Conservation (phyloP, 2,329 filamentous ascomycete genomes). For the Incumbomyces delicatus region DNA sequence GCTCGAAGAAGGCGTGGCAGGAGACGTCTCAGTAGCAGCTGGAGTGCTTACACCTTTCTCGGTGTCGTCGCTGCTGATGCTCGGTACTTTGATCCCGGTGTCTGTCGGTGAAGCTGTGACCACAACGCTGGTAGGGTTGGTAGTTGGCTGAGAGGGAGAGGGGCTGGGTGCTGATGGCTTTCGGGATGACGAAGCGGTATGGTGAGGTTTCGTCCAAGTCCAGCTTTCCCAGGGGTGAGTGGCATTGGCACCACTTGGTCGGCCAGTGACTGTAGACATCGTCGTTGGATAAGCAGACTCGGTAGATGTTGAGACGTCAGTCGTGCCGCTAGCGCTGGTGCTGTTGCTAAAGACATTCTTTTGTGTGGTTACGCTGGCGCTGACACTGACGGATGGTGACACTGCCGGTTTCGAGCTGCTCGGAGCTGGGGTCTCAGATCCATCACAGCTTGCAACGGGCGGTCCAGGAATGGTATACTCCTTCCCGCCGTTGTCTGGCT, state of each 20-base stretch:
- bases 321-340: background rate
- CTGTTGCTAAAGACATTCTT: background rate
- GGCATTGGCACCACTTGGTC: background rate
- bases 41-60: background rate
- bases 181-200: background rate
- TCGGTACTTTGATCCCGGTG: background rate
- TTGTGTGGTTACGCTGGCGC: background rate
- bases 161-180: background rate
- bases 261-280: background rate
- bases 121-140: background rate
- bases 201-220: background rate
- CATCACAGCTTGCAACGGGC: slow-evolving; percentile 9
- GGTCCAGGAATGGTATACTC: slow-evolving; percentile 19
- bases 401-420: background rate
- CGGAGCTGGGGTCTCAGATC: background rate
- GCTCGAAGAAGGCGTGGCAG: background rate
- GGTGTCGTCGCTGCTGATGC: background rate
- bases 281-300: background rate
- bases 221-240: background rate
- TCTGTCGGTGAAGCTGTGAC: background rate
- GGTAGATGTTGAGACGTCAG: background rate
- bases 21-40: background rate
- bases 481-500: slow-evolving; percentile 11
- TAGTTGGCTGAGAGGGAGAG: background rate
- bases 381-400: background rate